phyloP scores from a whole-genome alignment of 2,329 filamentous ascomycete species.

The Colletotrichum falcatum region DNA sequence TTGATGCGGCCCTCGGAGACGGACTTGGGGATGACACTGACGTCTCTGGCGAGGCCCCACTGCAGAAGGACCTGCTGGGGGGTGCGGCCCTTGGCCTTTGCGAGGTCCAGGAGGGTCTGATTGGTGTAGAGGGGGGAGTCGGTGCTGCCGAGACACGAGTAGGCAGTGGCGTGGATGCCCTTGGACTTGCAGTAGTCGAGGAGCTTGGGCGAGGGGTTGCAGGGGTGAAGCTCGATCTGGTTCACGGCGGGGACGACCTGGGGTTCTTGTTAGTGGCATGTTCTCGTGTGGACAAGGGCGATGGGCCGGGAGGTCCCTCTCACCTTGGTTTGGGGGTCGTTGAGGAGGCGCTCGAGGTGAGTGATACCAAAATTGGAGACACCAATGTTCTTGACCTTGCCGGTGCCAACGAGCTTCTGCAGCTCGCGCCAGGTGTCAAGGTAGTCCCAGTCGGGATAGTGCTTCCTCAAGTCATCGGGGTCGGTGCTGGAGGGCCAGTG shows the following conservation, averaged over 20 bases:
- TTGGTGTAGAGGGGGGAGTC: slow-evolving; percentile 79
- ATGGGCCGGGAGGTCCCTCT: slow-evolving; percentile 22
- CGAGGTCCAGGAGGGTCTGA: slow-evolving; percentile 70
- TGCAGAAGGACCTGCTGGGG: slow-evolving; percentile 81
- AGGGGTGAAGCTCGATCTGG: slow-evolving; percentile 85
- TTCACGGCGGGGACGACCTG: slow-evolving; percentile 76
- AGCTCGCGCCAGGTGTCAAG: slow-evolving; percentile 81
- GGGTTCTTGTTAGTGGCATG: neutral
- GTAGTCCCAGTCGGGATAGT: slow-evolving; percentile 83
- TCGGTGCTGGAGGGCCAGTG: slow-evolving; percentile 78
- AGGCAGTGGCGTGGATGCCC: slow-evolving; percentile 80
- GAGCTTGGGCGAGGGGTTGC: slow-evolving; percentile 84
- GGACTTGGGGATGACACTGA: slow-evolving; percentile 88
- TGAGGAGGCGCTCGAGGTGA: slow-evolving; percentile 82
- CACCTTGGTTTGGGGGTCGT: slow-evolving; percentile 72
- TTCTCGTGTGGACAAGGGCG: too few species aligned
- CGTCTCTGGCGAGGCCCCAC: slow-evolving; percentile 86
- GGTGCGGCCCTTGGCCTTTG: slow-evolving; percentile 74
- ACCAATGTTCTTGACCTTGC: slow-evolving; percentile 84
- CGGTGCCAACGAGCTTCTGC: slow-evolving; percentile 75
- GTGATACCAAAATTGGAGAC: slow-evolving; percentile 88
- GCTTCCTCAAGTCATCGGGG: slow-evolving; percentile 72
- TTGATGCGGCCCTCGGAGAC: slow-evolving; percentile 80
- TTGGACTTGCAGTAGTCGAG: slow-evolving; percentile 78
- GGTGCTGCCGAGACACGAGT: slow-evolving; percentile 79